These are phyloP conservation scores for Termitomyces sp. DNA, from an alignment of 768 basidiomycete genomes.

Conservation along the genomic window DNA sequence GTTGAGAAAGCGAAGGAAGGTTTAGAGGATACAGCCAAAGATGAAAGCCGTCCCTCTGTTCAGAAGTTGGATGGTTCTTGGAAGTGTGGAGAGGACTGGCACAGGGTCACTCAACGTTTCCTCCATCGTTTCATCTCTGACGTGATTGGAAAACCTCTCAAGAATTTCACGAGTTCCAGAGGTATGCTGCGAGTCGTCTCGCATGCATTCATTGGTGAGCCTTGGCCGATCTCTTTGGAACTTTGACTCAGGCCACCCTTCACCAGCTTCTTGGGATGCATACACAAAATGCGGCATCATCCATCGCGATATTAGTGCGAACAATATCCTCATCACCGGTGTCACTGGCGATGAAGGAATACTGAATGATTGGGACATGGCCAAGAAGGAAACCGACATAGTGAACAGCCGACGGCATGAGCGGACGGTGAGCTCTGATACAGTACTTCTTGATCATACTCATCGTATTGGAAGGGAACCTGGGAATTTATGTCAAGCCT, in stretches of 20 bases:
- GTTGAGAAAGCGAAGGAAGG: background rate
- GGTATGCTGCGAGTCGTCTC: conserved; percentile 14
- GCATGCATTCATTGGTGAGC: conserved; percentile 20
- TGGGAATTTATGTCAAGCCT: no score
- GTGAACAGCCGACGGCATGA: background rate
- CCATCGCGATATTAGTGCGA: conserved; percentile 9
- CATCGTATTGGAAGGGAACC: no score
- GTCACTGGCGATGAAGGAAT: conserved; percentile 6
- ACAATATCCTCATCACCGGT: conserved; percentile 8
- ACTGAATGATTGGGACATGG: conserved; percentile 14
- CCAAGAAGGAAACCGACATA: background rate
- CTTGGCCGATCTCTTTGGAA: background rate
- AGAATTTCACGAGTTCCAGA: conserved; percentile 3
- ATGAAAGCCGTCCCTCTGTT: background rate
- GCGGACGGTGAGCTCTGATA: no score
- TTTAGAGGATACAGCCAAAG: background rate
- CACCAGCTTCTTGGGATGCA: conserved; percentile 5
- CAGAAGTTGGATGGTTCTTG: background rate
- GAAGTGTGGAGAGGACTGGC: background rate
- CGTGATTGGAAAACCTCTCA: conserved; percentile 9
- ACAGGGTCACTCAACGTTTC: conserved; percentile 5
- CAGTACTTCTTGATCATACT: no score
- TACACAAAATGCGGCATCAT: conserved; percentile 4
- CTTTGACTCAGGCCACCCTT: background rate
- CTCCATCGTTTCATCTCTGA: conserved; percentile 16